Percentiles rank a stretch among this genome's conserved stretches.
These are phyloP conservation scores for Metschnikowia kunwiensis DNA, from an alignment of 805 yeast species.

Conservation along the genomic window DNA sequence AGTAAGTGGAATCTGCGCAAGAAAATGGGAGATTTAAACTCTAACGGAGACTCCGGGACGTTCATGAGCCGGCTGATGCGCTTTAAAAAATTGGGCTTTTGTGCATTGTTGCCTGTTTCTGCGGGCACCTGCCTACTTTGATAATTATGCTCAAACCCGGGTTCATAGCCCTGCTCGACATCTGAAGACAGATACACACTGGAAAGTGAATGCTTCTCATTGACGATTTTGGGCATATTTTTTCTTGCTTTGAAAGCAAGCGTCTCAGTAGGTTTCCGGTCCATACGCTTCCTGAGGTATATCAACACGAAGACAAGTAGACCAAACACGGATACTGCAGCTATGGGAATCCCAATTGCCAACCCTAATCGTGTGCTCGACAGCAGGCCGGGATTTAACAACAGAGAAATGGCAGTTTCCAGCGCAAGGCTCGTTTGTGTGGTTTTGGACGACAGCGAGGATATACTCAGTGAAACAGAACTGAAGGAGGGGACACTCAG, in stretches of 20 bases:
- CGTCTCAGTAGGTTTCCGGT: slow-evolving; percentile 9
- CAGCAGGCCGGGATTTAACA: slow-evolving; percentile 3
- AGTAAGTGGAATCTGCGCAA: slow-evolving; percentile 32
- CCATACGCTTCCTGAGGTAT: slow-evolving; percentile 11
- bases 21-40: slow-evolving; percentile 29
- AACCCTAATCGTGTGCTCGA: slow-evolving; percentile 24
- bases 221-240: background rate
- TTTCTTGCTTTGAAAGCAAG: slow-evolving; percentile 6
- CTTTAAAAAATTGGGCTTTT: slow-evolving; percentile 7
- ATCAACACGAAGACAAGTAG: slow-evolving; percentile 15
- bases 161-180: slow-evolving; percentile 4
- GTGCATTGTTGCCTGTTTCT: background rate
- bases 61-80: slow-evolving; percentile 23
- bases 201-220: slow-evolving; percentile 5
- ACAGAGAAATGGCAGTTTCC: slow-evolving; percentile 1
- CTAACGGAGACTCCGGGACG: slow-evolving; percentile 21
- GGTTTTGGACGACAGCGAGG: background rate
- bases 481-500: background rate
- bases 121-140: background rate
- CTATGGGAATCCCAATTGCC: slow-evolving; percentile 34
- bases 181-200: slow-evolving; percentile 8
- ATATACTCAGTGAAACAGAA: background rate
- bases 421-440: slow-evolving; percentile 1
- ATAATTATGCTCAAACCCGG: slow-evolving; percentile 1
- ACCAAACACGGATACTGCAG: slow-evolving; percentile 24